These are phyloP conservation scores for Cucurbita maxima DNA, from an alignment of 306 rosid genomes.

Conservation along the genomic window DNA sequence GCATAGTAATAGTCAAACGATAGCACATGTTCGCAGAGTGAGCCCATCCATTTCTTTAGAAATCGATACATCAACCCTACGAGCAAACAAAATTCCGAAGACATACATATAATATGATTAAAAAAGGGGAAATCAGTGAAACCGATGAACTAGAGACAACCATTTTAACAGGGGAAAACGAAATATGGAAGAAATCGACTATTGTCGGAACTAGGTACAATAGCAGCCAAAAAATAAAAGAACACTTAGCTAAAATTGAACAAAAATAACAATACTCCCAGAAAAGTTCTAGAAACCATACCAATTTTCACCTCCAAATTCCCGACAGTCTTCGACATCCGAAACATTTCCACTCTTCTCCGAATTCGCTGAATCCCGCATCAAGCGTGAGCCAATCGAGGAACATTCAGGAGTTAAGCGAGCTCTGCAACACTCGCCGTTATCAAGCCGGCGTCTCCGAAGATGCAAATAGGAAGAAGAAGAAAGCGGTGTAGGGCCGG, in stretches of 20 bases:
- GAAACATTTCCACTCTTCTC: slow-evolving; percentile 15
- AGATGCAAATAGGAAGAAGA: slow-evolving; percentile 53
- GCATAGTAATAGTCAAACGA: background rate
- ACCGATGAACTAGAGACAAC: background rate
- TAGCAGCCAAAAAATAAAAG: too few relatives aligned
- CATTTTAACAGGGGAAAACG: too few relatives aligned
- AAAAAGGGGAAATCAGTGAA: background rate
- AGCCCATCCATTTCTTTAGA: background rate
- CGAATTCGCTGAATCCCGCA: slow-evolving; percentile 7
- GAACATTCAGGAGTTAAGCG: background rate
- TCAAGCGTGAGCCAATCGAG: slow-evolving; percentile 14
- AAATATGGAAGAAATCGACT: too few relatives aligned
- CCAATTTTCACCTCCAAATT: slow-evolving; percentile 22
- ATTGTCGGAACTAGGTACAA: too few relatives aligned
- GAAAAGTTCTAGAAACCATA: slow-evolving; percentile 6
- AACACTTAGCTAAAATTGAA: background rate
- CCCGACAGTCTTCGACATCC: slow-evolving; percentile 25
- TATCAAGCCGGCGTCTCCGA: slow-evolving; percentile 71
- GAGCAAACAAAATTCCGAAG: background rate
- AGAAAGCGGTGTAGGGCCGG: background rate
- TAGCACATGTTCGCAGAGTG: background rate
- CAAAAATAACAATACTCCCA: background rate
- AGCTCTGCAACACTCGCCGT: slow-evolving; percentile 13
- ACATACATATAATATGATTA: background rate
- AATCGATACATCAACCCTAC: background rate